phyloP scores from a whole-genome alignment of 2,329 filamentous ascomycete species.

The Aspergillus glaucus region DNA sequence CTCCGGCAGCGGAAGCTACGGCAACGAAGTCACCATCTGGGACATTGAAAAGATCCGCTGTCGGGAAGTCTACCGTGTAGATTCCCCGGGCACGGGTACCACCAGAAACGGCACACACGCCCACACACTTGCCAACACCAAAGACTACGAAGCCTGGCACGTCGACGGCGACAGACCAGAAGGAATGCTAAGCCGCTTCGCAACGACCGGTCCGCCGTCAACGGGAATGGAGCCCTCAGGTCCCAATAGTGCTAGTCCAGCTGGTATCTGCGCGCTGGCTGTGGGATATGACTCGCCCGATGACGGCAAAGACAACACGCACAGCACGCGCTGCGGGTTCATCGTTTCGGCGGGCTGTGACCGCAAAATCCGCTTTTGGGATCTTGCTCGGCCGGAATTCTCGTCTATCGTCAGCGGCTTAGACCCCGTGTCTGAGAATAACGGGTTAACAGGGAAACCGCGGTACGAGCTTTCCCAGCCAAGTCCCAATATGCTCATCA shows the following conservation, averaged over 20 bases:
- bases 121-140: constrained; percentile 42
- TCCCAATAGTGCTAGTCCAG: constrained; percentile 10
- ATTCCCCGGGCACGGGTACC: constrained; percentile 25
- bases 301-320: constrained; percentile 45
- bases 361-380: constrained; percentile 91
- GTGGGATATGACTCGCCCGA: constrained; percentile 65
- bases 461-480: constrained; percentile 62
- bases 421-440: constrained; percentile 54
- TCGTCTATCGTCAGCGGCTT: constrained; percentile 77
- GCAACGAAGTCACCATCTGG: constrained; percentile 84
- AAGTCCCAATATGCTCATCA: constrained; percentile 57
- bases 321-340: constrained; percentile 64
- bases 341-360: constrained; percentile 84
- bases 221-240: constrained; percentile 52
- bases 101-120: constrained; percentile 34
- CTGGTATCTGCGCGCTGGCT: constrained; percentile 66
- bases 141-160: constrained; percentile 74
- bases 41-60: constrained; percentile 87
- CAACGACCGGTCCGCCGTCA: constrained; percentile 39
- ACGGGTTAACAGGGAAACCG: constrained; percentile 47
- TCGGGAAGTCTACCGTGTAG: constrained; percentile 74
- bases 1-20: constrained; percentile 76
- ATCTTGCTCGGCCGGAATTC: constrained; percentile 68
- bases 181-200: constrained; percentile 79
- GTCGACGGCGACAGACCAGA: constrained; percentile 86